phyloP scores from a whole-genome alignment of 1,139 yeast species.

The Insectozyma bohioensis region DNA sequence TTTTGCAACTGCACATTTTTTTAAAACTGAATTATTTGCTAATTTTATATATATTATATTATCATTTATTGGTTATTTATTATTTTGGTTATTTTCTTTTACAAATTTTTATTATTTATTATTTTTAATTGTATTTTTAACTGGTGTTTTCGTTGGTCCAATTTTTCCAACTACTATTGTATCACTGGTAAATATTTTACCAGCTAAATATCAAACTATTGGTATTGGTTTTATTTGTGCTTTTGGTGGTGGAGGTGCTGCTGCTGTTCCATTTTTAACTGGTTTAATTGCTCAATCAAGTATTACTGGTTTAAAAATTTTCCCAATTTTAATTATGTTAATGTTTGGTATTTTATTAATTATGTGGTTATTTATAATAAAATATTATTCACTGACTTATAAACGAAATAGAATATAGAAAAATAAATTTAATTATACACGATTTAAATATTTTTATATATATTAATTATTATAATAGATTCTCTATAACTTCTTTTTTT shows the following conservation, averaged over 20 bases:
- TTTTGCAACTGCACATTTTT: constrained; percentile 54
- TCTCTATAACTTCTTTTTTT: no score
- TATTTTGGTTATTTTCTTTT: constrained; percentile 31
- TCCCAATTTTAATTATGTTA: constrained; percentile 32
- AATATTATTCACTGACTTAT: constrained; percentile 19
- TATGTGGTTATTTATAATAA: constrained; percentile 29
- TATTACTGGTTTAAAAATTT: constrained; percentile 30
- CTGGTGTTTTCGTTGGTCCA: constrained; percentile 78
- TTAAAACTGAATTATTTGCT: constrained; percentile 49
- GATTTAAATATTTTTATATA: no score
- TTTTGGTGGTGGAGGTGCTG: constrained; percentile 75
- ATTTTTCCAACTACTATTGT: constrained; percentile 75
- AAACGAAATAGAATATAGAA: constrained; percentile 16
- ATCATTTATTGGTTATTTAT: constrained; percentile 29
- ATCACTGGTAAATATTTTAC: constrained; percentile 61
- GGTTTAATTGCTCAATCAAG: constrained; percentile 50
- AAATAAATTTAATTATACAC: constrained; percentile 1
- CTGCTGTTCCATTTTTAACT: constrained; percentile 61
- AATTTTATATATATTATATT: constrained; percentile 27
- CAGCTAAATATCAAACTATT: constrained; percentile 58
- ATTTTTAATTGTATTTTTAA: constrained; percentile 44
- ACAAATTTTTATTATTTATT: constrained; percentile 17
- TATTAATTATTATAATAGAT: background rate
- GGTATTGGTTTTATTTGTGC: constrained; percentile 80
- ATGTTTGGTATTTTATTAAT: constrained; percentile 26